Base-by-base conservation (phyloP, 495 filamentous ascomycete genomes). In the Penicillium silybi region DNA sequence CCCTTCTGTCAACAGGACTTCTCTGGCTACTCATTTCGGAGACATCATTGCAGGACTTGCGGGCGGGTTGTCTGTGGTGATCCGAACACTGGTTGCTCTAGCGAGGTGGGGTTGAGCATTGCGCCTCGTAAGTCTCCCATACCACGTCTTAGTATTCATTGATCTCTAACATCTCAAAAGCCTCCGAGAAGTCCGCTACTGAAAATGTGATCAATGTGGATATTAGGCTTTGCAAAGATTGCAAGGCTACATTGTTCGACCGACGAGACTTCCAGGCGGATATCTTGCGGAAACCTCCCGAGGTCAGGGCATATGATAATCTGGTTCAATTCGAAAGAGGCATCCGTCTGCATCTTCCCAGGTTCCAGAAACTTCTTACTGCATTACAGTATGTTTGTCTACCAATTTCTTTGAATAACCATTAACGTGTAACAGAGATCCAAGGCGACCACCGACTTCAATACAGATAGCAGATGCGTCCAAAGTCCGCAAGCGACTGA, bases 1-100 rank as follows among this genome's bases (percentile, higher is more conserved):
- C 95, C 93, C 3, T 93, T 95, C 58, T 98, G 93, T 59, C 86
- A 91, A 58, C 93, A 97, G 59, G 89, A 95, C 46, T 98, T 98
- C 68, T 82, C 89, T 1, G 83, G 80, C 22, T 96, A 95, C 74
- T 83, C 88, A 1, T 92, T 95, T 57, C 81, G 93, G 62, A 79
- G 93, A 50, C 95, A 97, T 65, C 93, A 98, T 65, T 98, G 93
- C 66, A 82, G 93, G 47, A 82, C 95, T 65, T 98, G 93, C 59
- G 93, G 93, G 27, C 80, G 84, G 48, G 90, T 98, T 0, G 90
- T 98, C 1, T 98, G 93, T 59, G 90, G 88, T 15, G 93, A 97
- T 67, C 81, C 79, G 2, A 72, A 76, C 34, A 97, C 93, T 0
- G 85, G 69, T 16, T 98, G 93, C 67, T 98, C 93, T 1, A 81